Evolutionary conservation across 257 asterid species (phyloP).

Genomic region (Solanum chaucha): DNA sequence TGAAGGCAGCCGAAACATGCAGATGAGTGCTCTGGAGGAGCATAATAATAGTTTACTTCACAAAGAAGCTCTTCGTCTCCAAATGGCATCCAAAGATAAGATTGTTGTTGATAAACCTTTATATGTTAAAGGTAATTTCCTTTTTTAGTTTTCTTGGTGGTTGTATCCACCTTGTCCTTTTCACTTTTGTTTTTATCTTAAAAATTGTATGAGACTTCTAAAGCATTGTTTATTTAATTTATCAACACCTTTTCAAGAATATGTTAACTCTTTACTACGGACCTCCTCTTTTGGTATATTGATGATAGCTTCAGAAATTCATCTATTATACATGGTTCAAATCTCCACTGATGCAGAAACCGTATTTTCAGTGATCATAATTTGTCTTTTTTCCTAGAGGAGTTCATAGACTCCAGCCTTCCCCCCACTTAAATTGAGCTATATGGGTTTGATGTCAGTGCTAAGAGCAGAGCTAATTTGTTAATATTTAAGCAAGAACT

Average conservation of each 20-base stretch:
- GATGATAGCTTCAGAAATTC: not conserved
- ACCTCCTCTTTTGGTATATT: not conserved
- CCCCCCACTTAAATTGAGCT: not conserved
- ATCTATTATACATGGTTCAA: not conserved
- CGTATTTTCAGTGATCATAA: not conserved
- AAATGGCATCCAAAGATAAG: constrained; percentile 93
- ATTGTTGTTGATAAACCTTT: constrained; percentile 75
- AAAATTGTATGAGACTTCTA: not conserved
- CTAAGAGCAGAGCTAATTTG: not conserved
- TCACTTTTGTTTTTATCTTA: not conserved
- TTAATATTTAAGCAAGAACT: not conserved
- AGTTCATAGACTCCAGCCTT: not conserved
- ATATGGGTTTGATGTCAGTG: not conserved
- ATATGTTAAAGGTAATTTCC: constrained; percentile 70
- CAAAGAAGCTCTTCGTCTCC: constrained; percentile 96
- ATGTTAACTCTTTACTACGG: not conserved
- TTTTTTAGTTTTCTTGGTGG: not conserved
- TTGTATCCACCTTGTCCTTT: not conserved
- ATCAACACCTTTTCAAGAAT: not conserved
- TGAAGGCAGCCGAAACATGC: constrained; percentile 99
- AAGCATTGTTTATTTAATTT: not conserved
- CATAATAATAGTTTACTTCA: constrained; percentile 98
- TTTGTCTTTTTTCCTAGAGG: not conserved
- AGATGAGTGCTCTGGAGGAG: constrained; percentile 99
- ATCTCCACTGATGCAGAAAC: not conserved